A percentile compares a stretch with the other conserved stretches of the same genome.
These are phyloP conservation scores for Fusarium sublunatum DNA, from an alignment of 2,329 filamentous ascomycete species.

Conservation along the genomic window DNA sequence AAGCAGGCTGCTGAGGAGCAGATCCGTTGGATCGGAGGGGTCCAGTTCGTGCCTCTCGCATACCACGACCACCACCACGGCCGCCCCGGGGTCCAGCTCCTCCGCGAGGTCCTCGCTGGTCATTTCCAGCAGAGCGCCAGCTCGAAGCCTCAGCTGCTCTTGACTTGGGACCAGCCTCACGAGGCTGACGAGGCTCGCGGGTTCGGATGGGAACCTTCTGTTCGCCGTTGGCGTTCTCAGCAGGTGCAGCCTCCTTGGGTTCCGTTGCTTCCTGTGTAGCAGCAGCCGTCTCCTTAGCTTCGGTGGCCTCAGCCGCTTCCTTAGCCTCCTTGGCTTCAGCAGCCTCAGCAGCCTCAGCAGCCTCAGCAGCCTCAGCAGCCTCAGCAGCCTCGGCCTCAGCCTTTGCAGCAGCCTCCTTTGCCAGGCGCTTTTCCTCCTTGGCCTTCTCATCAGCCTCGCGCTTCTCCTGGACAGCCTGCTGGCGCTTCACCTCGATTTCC, in stretches of 20 bases:
- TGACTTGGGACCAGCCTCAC: conserved; percentile 62
- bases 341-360: conserved; percentile 48
- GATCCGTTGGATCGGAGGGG: conserved; percentile 62
- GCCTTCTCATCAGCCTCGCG: conserved; percentile 88
- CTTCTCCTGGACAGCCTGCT: conserved; percentile 80
- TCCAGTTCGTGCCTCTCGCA: conserved; percentile 55
- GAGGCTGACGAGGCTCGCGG: conserved; percentile 57
- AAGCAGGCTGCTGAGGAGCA: conserved; percentile 52
- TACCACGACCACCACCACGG: conserved; percentile 56
- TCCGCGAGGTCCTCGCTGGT: conserved; percentile 61
- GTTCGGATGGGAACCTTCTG: conserved; percentile 59
- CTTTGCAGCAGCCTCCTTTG: conserved; percentile 67
- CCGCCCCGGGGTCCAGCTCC: conserved; percentile 59
- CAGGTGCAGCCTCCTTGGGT: conserved; percentile 27
- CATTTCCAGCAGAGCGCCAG: conserved; percentile 67
- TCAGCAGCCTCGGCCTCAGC: conserved; percentile 55
- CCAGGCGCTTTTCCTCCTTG: conserved; percentile 76
- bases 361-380: conserved; percentile 48
- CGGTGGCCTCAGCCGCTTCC: conserved; percentile 43
- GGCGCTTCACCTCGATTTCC: conserved; percentile 88
- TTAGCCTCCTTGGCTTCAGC: too few species aligned
- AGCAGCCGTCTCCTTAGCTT: too few species aligned
- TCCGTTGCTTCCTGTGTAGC: conserved; percentile 46
- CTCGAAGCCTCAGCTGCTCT: conserved; percentile 68
- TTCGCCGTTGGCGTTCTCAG: conserved; percentile 53